Evolutionary conservation across 2,329 filamentous ascomycete species (phyloP).

Genomic region (Madurella fahalii): DNA sequence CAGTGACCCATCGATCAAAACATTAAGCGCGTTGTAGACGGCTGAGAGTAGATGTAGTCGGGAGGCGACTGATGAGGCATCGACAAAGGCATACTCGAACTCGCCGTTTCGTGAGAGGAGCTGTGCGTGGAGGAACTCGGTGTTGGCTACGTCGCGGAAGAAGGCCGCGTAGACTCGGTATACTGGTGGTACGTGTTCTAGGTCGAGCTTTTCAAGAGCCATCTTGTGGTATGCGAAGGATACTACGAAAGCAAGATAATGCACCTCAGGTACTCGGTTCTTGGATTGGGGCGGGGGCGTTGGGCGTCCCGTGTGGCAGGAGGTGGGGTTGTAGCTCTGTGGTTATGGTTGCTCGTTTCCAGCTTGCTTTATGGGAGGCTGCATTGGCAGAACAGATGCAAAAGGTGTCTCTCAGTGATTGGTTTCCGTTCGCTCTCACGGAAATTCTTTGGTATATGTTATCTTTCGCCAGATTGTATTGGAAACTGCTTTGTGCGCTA

Average conservation of each 20-base stretch:
- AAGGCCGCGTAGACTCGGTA: constrained; percentile 69
- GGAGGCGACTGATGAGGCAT: constrained; percentile 75
- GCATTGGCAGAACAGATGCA: too few relatives aligned
- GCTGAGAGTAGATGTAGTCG: constrained; percentile 70
- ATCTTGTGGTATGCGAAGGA: constrained; percentile 8
- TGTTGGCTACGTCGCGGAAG: constrained; percentile 73
- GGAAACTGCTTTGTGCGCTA: too few relatives aligned
- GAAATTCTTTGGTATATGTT: too few relatives aligned
- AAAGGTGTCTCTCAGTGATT: too few relatives aligned
- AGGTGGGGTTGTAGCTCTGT: too few relatives aligned
- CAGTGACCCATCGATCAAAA: constrained; percentile 56
- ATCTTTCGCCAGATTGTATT: too few relatives aligned
- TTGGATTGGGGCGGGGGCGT: too few relatives aligned
- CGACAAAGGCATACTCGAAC: constrained; percentile 92
- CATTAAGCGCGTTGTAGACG: constrained; percentile 70
- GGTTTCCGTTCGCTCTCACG: too few relatives aligned
- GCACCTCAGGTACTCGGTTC: background rate
- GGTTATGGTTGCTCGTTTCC: too few relatives aligned
- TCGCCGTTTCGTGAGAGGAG: constrained; percentile 77
- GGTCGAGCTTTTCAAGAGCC: constrained; percentile 59
- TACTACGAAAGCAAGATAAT: background rate
- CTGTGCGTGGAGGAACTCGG: constrained; percentile 73
- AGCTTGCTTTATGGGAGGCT: too few relatives aligned
- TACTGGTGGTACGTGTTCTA: constrained; percentile 70
- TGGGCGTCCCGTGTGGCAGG: too few relatives aligned